Percentiles rank a stretch among this genome's conserved stretches.
Conservation (phyloP, 2,329 filamentous ascomycete genomes). For the Magnaporthiopsis incrustans region DNA sequence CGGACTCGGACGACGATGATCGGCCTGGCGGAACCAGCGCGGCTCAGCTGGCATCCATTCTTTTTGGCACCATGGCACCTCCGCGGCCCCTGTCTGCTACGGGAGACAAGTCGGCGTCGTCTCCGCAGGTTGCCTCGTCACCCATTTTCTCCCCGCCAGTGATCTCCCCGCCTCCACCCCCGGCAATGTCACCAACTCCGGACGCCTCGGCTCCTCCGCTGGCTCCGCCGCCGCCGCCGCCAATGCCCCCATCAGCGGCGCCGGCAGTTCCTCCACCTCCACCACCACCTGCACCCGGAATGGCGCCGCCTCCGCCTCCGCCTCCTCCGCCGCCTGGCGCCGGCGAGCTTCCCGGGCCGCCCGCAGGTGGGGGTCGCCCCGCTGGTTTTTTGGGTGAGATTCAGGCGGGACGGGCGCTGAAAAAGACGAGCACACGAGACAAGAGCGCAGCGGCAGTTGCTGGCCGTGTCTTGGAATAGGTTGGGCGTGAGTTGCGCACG, state of each 20-base stretch:
- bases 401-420: conserved; percentile 67
- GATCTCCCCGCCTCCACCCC: conserved; percentile 27
- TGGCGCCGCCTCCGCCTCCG: conserved; percentile 22
- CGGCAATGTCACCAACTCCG: conserved; percentile 24
- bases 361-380: conserved; percentile 37
- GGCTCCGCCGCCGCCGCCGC: conserved; percentile 22
- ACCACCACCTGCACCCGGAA: conserved; percentile 29
- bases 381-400: conserved; percentile 73
- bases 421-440: conserved; percentile 86
- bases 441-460: conserved; percentile 64
- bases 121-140: conserved; percentile 26
- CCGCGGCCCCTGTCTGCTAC: conserved; percentile 80
- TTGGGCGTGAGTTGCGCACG: not conserved
- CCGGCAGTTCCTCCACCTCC: conserved; percentile 24
- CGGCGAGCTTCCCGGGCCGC: conserved; percentile 22
- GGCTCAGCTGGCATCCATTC: conserved; percentile 84
- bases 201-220: conserved; percentile 17
- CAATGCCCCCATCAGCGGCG: conserved; percentile 17
- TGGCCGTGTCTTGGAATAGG: conserved; percentile 61
- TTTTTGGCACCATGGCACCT: conserved; percentile 95
- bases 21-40: conserved; percentile 74
- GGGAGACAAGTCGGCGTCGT: conserved; percentile 53
- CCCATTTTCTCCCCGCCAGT: conserved; percentile 25
- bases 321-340: conserved; percentile 22
- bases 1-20: conserved; percentile 69